Percentiles rank a stretch among this genome's conserved stretches.
Evolutionary conservation across 139 green algal genomes (phyloP).

Genomic region (Chlorella vulgaris): DNA sequence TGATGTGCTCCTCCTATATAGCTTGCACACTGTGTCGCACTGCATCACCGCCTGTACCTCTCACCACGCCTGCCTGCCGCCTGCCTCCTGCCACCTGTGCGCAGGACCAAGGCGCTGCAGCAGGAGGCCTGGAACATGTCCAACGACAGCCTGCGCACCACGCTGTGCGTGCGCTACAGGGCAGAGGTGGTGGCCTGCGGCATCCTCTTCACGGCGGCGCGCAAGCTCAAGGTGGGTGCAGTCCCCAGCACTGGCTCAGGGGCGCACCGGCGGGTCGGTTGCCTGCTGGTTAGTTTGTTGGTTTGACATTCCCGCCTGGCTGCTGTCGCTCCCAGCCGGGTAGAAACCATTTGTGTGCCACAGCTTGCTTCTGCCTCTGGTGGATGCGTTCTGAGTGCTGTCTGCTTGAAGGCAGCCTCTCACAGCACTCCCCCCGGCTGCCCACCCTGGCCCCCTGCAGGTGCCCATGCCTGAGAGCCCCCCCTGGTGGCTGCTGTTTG

Average conservation of each 20-base stretch:
- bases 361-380: neutral
- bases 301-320: neutral
- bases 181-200: conserved; percentile 84
- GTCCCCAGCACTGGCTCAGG: neutral
- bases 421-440: neutral
- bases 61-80: no score
- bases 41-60: no score
- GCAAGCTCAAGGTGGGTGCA: conserved; percentile 41
- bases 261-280: neutral
- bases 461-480: conserved; percentile 73
- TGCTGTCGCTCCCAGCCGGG: neutral
- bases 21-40: no score
- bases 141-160: conserved; percentile 92
- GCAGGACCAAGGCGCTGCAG: conserved; percentile 38
- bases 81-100: neutral
- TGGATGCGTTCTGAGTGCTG: no score
- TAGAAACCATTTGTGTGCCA: neutral
- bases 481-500: conserved; percentile 84
- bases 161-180: conserved; percentile 88
- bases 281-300: neutral
- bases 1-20: no score
- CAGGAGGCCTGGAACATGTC: conserved; percentile 88
- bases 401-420: no score
- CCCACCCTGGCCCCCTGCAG: conserved; percentile 27
- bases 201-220: conserved; percentile 84